phyloP scores from a whole-genome alignment of 768 basidiomycete species.

The Suillus occidentalis region DNA sequence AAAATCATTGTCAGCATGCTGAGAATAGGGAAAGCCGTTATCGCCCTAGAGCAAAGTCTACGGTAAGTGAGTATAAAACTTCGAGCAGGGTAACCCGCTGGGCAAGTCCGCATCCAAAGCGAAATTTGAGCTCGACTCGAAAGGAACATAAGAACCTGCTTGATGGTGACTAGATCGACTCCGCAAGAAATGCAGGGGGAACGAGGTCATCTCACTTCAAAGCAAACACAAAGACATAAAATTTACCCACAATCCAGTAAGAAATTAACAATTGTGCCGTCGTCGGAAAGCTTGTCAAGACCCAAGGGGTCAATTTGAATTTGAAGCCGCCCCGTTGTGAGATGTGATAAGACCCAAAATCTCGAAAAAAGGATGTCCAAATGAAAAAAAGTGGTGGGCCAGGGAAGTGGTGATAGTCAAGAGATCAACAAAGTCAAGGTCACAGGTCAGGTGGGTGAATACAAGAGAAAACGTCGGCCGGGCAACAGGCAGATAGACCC shows the following conservation, averaged over 20 bases:
- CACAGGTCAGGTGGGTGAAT: neutral
- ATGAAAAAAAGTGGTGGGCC: neutral
- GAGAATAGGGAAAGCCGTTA: too few relatives aligned
- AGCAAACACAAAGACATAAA: neutral
- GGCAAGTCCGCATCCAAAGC: neutral
- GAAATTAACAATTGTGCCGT: neutral
- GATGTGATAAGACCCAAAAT: neutral
- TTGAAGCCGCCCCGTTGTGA: neutral
- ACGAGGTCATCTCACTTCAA: neutral
- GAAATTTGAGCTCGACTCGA: neutral
- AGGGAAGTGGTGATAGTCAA: neutral
- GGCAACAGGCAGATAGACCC: too few relatives aligned
- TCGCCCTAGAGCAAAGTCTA: too few relatives aligned
- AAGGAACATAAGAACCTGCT: neutral
- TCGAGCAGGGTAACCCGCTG: neutral
- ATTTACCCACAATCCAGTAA: neutral
- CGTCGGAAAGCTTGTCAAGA: neutral
- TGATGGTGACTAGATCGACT: neutral
- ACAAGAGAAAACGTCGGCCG: too few relatives aligned
- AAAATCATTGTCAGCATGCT: too few relatives aligned
- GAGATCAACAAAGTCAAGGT: neutral
- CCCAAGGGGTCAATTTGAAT: neutral
- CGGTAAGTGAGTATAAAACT: too few relatives aligned
- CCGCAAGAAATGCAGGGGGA: neutral
- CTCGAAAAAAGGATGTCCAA: too few relatives aligned